Conservation (phyloP, 768 basidiomycete genomes). For the Tremella fuciformis region DNA sequence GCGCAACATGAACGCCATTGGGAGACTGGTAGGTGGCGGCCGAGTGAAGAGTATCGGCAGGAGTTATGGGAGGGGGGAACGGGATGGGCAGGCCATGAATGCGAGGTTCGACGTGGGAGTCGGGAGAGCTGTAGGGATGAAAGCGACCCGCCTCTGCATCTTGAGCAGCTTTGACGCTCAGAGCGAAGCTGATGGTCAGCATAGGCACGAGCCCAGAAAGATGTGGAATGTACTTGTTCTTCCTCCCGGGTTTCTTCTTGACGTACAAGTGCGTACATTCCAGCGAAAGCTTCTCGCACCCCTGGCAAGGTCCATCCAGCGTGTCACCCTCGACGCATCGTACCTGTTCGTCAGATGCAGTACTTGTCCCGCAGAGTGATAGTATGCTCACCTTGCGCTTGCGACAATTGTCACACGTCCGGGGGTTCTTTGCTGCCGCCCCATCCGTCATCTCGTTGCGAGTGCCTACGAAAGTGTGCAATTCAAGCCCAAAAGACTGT, state of each 20-base stretch:
- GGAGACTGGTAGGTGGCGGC: background rate
- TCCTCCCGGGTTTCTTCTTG: slow-evolving; percentile 44
- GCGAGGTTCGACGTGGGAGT: background rate
- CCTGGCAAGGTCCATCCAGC: slow-evolving; percentile 22
- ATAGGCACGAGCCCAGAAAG: too few relatives aligned
- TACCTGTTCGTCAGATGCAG: slow-evolving; percentile 21
- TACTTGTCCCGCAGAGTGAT: background rate
- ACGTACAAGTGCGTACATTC: slow-evolving; percentile 38
- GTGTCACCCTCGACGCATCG: slow-evolving; percentile 23
- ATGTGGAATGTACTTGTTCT: slow-evolving; percentile 34
- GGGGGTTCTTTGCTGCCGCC: background rate
- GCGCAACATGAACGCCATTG: background rate
- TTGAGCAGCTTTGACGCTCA: slow-evolving; percentile 4
- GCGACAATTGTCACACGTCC: slow-evolving; percentile 35
- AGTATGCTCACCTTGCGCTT: slow-evolving; percentile 28
- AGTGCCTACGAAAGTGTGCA: too few relatives aligned
- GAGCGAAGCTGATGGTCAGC: slow-evolving; percentile 7
- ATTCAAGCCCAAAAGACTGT: too few relatives aligned
- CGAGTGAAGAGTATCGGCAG: slow-evolving; percentile 2
- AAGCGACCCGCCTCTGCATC: background rate
- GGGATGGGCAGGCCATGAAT: background rate
- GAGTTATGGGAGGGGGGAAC: background rate
- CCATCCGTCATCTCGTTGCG: slow-evolving; percentile 1
- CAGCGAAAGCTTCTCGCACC: slow-evolving; percentile 30
- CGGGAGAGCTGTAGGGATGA: background rate